Conservation (phyloP, 1,284 basidiomycete genomes). For the Sporisorium iseilematis-ciliati region DNA sequence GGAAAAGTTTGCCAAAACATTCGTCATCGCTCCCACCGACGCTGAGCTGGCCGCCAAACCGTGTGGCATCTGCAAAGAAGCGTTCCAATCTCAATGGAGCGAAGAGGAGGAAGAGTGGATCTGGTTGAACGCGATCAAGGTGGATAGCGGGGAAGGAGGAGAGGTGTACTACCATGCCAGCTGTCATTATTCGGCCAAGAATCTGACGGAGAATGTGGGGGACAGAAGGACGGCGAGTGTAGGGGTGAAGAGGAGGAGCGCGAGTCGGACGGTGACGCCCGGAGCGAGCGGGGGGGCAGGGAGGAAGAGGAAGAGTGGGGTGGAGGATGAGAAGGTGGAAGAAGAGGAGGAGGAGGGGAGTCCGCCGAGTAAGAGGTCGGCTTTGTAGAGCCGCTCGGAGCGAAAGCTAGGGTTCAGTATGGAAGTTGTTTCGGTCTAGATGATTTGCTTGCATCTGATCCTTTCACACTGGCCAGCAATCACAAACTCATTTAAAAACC, state of each 20-base stretch:
- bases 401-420: background rate
- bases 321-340: conserved; percentile 2
- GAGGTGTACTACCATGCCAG: conserved; percentile 63
- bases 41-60: conserved; percentile 85
- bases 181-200: conserved; percentile 67
- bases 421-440: background rate
- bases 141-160: conserved; percentile 72
- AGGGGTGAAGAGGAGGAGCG: conserved; percentile 33
- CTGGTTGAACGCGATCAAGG: conserved; percentile 89
- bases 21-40: conserved; percentile 82
- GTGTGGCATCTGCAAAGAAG: conserved; percentile 97
- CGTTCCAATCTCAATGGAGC: conserved; percentile 88
- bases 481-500: background rate
- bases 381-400: background rate
- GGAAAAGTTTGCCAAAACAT: conserved; percentile 72
- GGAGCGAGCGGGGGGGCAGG: background rate
- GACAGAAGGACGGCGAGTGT: conserved; percentile 35
- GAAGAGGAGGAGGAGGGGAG: background rate
- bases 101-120: conserved; percentile 99
- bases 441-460: background rate
- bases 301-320: conserved; percentile 29
- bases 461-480: background rate
- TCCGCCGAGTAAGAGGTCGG: conserved; percentile 27
- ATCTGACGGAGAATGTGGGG: conserved; percentile 55
- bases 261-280: conserved; percentile 30